Base-by-base conservation (phyloP, 1,284 basidiomycete genomes). In the Cryptococcus floricola region DNA sequence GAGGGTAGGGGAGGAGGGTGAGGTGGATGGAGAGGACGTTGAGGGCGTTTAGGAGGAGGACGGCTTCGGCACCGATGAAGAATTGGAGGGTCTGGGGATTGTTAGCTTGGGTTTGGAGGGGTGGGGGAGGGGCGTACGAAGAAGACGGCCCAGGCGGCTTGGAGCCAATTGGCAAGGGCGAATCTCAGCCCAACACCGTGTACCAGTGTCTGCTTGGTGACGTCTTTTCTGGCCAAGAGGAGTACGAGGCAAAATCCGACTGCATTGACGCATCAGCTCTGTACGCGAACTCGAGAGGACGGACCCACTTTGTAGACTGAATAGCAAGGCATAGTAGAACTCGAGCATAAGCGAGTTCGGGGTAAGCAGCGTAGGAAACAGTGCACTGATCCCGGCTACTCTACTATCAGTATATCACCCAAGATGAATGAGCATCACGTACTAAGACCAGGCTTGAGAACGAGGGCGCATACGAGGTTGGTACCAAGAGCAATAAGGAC, bases 211-310 rank as follows among this genome's bases (percentile, higher is more conserved):
- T 77, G 80, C 44, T 92, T 94, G 12, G 91, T 93, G 68, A 89
- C 88, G 0, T 83, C 79, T 56, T 85, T 88, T n/a, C 81, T 79
- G 0, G 85, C 84, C 1, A 87, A 63, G 0, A 89, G 82, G 6
- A 94, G 80, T 14, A 91, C 77, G 3, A 90, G 64, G 58, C 90
- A 93, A 67, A 92, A 90, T 0, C 88, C 90, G 50, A 93, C 81
- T 71, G 88, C 84, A 0, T 31, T 10, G 10, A 9, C 12, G 18
- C 4, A 5, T 52, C 19, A 43, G 38, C 44, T 23, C 16, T 12
- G 27, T 18, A 47, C 18, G 9, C 37, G 8, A 1, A 38, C 3
- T 23, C 41, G 10, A 16, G 14, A 31, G 1, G 14, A 38, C 6
- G 16, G n/a, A 52, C 56, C 59, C 58, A 67, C 70, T 62, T 60